Base-by-base conservation (phyloP, 1,284 basidiomycete genomes). In the Fomitopsis pinicola region DNA sequence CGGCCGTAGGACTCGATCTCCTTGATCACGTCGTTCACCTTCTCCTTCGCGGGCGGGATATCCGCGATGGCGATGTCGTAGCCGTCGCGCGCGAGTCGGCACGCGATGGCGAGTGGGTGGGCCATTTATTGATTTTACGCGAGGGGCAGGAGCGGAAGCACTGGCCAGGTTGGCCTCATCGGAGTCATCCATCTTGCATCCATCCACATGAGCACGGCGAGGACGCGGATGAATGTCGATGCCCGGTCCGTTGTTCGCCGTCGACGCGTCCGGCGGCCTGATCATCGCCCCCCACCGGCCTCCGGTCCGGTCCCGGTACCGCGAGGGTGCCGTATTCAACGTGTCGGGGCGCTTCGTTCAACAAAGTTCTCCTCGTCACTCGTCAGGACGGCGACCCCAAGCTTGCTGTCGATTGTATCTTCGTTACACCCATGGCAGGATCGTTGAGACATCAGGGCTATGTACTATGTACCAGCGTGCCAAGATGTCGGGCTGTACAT, bases 51-150 rank as follows among this genome's bases (percentile, higher is more conserved):
- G 3, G 65, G 50, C 6, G 72, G 65, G 50, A 76, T 69, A 65
- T 80, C 78, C 5, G 73, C 75, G 59, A 80, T 70, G 42, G 73
- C 72, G 62, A 80, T 61, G 61, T 76, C 73, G 67, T 72, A 73
- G 6, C 78, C 78, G 59, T 80, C 76, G 46, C 69, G 58, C 28
- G 79, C 75, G 59, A 83, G 76, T 52, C 78, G 73, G 54, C 73
- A 61, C 22, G 78, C 73, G 63, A 80, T n/a, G n/a, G n/a, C n/a
- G n/a, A n/a, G 14, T 5, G 22, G 26, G 2, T 26, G 56, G 40
- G 40, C 36, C 36, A 42, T 56, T 42, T 55, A 53, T 54, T 40
- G 8, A 8, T 8, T 40, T 54, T 54, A 54, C n/a, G 22, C 8
- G 52, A 22, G 52, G 19, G 50, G 42, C 10, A 17, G n/a, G 17